phyloP scores from a whole-genome alignment of 78 protist species.

The Tieghemostelium lacteum region DNA sequence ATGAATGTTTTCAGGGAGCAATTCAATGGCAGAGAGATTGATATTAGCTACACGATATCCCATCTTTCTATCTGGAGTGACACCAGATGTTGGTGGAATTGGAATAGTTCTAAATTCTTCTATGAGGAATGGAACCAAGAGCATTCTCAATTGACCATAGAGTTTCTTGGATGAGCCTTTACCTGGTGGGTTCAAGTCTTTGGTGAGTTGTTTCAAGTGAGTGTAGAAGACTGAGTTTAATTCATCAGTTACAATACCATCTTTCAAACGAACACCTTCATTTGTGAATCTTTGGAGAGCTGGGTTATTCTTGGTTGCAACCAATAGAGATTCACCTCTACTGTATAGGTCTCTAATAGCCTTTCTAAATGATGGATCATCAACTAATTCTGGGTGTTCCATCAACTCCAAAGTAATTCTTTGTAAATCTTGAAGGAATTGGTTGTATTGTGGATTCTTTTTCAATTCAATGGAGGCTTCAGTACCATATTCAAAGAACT shows the following conservation, averaged over 20 bases:
- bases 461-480: slow-evolving; percentile 3
- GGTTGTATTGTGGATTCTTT: slow-evolving; percentile 28
- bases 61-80: slow-evolving; percentile 30
- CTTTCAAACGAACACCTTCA: slow-evolving; percentile 35
- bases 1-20: slow-evolving; percentile 74
- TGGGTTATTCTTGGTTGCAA: slow-evolving; percentile 34
- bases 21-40: slow-evolving; percentile 56
- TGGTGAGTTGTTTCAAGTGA: slow-evolving; percentile 13
- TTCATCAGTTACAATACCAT: slow-evolving; percentile 50
- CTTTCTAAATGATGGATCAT: slow-evolving; percentile 68
- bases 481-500: slow-evolving; percentile 25
- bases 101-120: slow-evolving; percentile 78
- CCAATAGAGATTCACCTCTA: slow-evolving; percentile 11
- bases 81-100: slow-evolving; percentile 43
- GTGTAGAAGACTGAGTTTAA: slow-evolving; percentile 32
- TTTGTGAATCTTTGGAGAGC: slow-evolving; percentile 43
- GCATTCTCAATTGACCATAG: slow-evolving; percentile 44
- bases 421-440: slow-evolving; percentile 23
- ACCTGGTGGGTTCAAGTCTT: slow-evolving; percentile 18
- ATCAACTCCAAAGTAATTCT: slow-evolving; percentile 21
- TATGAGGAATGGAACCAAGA: slow-evolving; percentile 61
- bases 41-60: slow-evolving; percentile 54
- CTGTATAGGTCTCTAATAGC: slow-evolving; percentile 40
- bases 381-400: slow-evolving; percentile 47
- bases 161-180: neutral